Evolutionary conservation across 1,139 yeast species (phyloP).

Genomic region (Hemisphaericaspora xylanilytica): DNA sequence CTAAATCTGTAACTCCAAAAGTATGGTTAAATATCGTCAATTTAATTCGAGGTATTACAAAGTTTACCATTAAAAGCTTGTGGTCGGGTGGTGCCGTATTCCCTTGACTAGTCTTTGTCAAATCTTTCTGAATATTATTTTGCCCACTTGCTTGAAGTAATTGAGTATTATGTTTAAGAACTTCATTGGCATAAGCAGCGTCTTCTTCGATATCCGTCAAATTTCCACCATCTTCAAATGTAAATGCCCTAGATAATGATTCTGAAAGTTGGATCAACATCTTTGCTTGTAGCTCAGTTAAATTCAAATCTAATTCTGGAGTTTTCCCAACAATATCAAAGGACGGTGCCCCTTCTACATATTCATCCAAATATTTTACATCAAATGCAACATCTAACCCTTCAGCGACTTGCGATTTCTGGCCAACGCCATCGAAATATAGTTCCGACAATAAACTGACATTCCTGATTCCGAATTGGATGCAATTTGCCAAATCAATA

Average conservation of each 20-base stretch:
- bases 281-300: slow-evolving; percentile 76
- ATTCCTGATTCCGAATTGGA: slow-evolving; percentile 68
- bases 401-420: slow-evolving; percentile 64
- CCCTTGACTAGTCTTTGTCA: background rate
- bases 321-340: slow-evolving; percentile 57
- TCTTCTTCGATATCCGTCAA: slow-evolving; percentile 63
- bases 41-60: slow-evolving; percentile 62
- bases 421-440: slow-evolving; percentile 46
- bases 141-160: slow-evolving; percentile 6
- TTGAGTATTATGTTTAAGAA: slow-evolving; percentile 29
- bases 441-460: slow-evolving; percentile 64
- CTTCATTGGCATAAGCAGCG: slow-evolving; percentile 56
- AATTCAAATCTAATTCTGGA: slow-evolving; percentile 61
- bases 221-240: slow-evolving; percentile 31
- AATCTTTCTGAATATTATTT: slow-evolving; percentile 2
- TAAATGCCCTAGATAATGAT: slow-evolving; percentile 58
- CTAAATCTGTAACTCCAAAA: slow-evolving; percentile 31
- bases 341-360: slow-evolving; percentile 43
- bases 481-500: slow-evolving; percentile 14
- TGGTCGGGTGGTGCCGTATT: slow-evolving; percentile 27
- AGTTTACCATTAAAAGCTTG: slow-evolving; percentile 46
- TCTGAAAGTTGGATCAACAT: slow-evolving; percentile 57
- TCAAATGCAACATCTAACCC: slow-evolving; percentile 65
- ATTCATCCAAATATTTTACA: slow-evolving; percentile 53
- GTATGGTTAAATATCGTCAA: slow-evolving; percentile 66